Percentiles rank a stretch among this genome's conserved stretches.
Evolutionary conservation across 202 grass and related monocot genomes (phyloP).

Genomic region (Digitaria exilis): DNA sequence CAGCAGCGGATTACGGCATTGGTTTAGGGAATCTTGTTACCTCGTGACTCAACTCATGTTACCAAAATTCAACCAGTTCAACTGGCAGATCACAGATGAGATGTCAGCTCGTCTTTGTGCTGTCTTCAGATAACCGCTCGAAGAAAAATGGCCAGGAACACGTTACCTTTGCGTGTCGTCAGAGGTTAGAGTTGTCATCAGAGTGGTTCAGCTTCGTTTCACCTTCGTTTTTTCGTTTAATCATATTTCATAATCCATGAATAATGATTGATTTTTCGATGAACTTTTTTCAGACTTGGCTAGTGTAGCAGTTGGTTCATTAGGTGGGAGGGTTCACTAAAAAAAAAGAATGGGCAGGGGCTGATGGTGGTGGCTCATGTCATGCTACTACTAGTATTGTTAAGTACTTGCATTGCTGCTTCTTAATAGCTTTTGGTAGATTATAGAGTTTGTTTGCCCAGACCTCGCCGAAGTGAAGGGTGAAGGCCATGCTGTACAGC

Average conservation of each 20-base stretch:
- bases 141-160: too few relatives aligned
- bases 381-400: not conserved
- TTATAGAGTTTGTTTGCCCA: not conserved
- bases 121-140: not conserved
- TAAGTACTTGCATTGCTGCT: not conserved
- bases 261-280: not conserved
- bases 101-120: too few relatives aligned
- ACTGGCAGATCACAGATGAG: not conserved
- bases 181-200: too few relatives aligned
- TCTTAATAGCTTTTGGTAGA: not conserved
- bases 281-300: not conserved
- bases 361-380: constrained; percentile 24
- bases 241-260: too few relatives aligned
- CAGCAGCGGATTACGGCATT: constrained; percentile 21
- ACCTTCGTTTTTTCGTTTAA: too few relatives aligned
- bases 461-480: too few relatives aligned
- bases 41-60: not conserved
- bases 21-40: constrained; percentile 28
- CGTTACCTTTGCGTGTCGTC: too few relatives aligned
- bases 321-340: constrained; percentile 18
- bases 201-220: too few relatives aligned
- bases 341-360: not conserved
- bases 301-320: constrained; percentile 49
- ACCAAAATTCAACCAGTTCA: not conserved
- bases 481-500: not conserved